Base-by-base conservation (phyloP, 2,329 filamentous ascomycete genomes). In the Xylariaceae sp. region DNA sequence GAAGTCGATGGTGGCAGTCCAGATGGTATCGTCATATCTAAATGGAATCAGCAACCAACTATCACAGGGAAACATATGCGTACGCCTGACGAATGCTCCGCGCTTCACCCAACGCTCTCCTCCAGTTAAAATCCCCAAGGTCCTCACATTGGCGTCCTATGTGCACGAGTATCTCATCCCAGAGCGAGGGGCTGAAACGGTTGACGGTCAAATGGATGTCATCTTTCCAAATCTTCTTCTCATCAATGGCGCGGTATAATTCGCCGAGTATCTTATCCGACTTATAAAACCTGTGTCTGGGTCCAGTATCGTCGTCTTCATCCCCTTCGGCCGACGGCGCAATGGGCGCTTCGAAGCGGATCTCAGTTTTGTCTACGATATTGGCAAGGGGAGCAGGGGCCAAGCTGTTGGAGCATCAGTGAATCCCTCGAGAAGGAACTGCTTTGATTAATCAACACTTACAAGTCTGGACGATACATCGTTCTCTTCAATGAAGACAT, bases 231-330 rank as follows among this genome's bases (percentile, higher is more conserved):
- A 93, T 89, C 49, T 81, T 79, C 41, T 79, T 78, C 71, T 95
- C 91, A 64, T 96, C 85, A 9, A 96, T 87, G 0, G 80, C 82
- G 1, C 90, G 84, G 68, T 90, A 95, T 0, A 96, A 76, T 4
- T 79, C 73, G 0, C 91, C 91, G 0, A 95, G 79, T 0, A 89
- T 78, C 63, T 90, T 91, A 0, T 84, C 65, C 1, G 88, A 92
- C 28, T 72, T 73, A 69, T 95, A 93, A 68, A 87, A 94, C 3
- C 74, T 72, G 23, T 79, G 76, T 4, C 64, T 73, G 0, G 78
- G 75, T 0, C 76, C 73, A 1, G 76, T 73, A 24, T 83, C 76
- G 14, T 80, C 77, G 5, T 81, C 76, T 3, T 80, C 77, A 5
- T 83, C 76, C 3, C 78, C 76, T 4, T 79, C 73, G 0, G 73